Conservation (phyloP, 2,329 filamentous ascomycete genomes). For the Orbilia quercus region DNA sequence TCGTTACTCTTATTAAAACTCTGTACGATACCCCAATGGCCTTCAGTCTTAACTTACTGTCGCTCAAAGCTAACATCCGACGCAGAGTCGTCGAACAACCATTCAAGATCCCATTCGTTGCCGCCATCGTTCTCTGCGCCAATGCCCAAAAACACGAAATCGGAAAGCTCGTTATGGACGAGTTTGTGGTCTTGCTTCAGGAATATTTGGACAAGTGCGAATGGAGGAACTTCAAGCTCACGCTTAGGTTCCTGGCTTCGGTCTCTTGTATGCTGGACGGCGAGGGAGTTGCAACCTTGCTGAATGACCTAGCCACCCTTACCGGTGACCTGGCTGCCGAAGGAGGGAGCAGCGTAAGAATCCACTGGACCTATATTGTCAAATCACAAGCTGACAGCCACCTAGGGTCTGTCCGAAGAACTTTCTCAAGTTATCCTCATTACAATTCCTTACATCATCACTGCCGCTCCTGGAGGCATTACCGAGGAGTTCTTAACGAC, state of each 20-base stretch:
- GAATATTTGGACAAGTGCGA: slow-evolving; percentile 76
- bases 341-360: slow-evolving; percentile 46
- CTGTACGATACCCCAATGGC: slow-evolving; percentile 68
- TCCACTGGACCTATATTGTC: not conserved
- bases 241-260: slow-evolving; percentile 88
- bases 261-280: slow-evolving; percentile 82
- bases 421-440: slow-evolving; percentile 82
- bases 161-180: slow-evolving; percentile 69
- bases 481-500: slow-evolving; percentile 63
- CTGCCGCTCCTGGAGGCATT: slow-evolving; percentile 75
- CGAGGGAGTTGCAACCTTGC: slow-evolving; percentile 83
- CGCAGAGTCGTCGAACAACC: slow-evolving; percentile 82
- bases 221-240: slow-evolving; percentile 91
- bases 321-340: slow-evolving; percentile 78
- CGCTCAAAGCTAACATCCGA: slow-evolving; percentile 49
- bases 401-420: slow-evolving; percentile 49
- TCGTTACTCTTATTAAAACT: slow-evolving; percentile 79
- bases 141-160: slow-evolving; percentile 79
- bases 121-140: slow-evolving; percentile 80
- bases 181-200: slow-evolving; percentile 75
- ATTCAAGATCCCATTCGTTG: slow-evolving; percentile 95
- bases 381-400: slow-evolving; percentile 11
- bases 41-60: slow-evolving; percentile 32
- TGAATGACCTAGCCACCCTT: slow-evolving; percentile 82
- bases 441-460: slow-evolving; percentile 90